phyloP scores from a whole-genome alignment of 768 basidiomycete species.

The Termitomyces sp. region DNA sequence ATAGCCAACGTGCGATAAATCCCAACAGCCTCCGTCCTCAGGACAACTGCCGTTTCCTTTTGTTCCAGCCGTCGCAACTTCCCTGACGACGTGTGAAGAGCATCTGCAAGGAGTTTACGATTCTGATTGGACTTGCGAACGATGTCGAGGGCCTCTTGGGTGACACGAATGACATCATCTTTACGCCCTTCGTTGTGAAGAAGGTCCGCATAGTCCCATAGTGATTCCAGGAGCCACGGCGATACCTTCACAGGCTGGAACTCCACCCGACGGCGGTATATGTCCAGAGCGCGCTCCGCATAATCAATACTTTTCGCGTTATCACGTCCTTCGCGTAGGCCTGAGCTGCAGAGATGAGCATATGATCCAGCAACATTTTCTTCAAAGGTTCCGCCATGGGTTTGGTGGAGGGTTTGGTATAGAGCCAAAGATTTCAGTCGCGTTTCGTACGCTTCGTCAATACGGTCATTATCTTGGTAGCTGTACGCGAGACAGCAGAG shows the following conservation, averaged over 20 bases:
- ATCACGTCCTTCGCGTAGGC: slow-evolving; percentile 4
- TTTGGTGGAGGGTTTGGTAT: background rate
- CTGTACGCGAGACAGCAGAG: slow-evolving; percentile 9
- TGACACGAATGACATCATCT: slow-evolving; percentile 7
- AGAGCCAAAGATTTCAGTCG: slow-evolving; percentile 3
- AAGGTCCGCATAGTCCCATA: slow-evolving; percentile 14
- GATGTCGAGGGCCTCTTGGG: slow-evolving; percentile 11
- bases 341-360: slow-evolving; percentile 8
- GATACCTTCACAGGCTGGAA: slow-evolving; percentile 7
- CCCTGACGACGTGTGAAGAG: slow-evolving; percentile 6
- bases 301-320: slow-evolving; percentile 1
- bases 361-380: slow-evolving; percentile 11
- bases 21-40: slow-evolving; percentile 13
- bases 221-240: slow-evolving; percentile 4
- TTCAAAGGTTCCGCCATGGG: slow-evolving; percentile 2
- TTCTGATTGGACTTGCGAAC: slow-evolving; percentile 9
- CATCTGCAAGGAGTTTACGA: slow-evolving; percentile 12
- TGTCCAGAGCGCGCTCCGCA: slow-evolving; percentile 8
- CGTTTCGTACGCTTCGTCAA: slow-evolving; percentile 12
- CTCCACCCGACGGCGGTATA: slow-evolving; percentile 5
- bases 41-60: slow-evolving; percentile 9
- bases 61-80: slow-evolving; percentile 5
- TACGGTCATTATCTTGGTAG: slow-evolving; percentile 6
- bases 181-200: slow-evolving; percentile 3
- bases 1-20: slow-evolving; percentile 11